phyloP scores from a whole-genome alignment of 495 filamentous ascomycete species.

The Halenospora varia region DNA sequence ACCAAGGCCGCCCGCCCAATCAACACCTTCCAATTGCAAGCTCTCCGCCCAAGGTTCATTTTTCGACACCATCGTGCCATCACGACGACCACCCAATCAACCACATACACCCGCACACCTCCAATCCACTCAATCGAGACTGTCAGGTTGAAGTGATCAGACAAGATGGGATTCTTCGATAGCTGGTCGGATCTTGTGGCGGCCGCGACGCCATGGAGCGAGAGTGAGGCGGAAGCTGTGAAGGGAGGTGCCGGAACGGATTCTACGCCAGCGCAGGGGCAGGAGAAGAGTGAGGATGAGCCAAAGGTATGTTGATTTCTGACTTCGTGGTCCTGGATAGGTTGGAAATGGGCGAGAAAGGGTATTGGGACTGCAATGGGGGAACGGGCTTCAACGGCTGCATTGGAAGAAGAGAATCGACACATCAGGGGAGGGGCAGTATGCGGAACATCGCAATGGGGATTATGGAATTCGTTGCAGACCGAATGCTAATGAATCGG shows the following conservation, averaged over 20 bases:
- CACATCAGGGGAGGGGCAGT: too few relatives aligned
- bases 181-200: constrained; percentile 48
- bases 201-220: constrained; percentile 50
- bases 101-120: constrained; percentile 10
- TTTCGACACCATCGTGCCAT: too few relatives aligned
- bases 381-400: too few relatives aligned
- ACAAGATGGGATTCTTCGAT: constrained; percentile 55
- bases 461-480: background rate
- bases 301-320: too few relatives aligned
- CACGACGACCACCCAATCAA: constrained; percentile 1
- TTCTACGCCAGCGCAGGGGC: constrained; percentile 12
- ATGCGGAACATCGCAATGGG: too few relatives aligned
- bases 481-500: background rate
- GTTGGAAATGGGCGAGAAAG: too few relatives aligned
- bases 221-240: constrained; percentile 49
- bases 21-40: constrained; percentile 6
- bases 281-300: constrained; percentile 1
- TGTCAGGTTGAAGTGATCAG: constrained; percentile 1
- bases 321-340: too few relatives aligned
- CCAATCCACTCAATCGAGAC: constrained; percentile 10
- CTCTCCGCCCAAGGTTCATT: too few relatives aligned
- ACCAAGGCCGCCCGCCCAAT: constrained; percentile 9
- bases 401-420: too few relatives aligned
- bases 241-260: background rate
- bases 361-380: too few relatives aligned